Conservation (phyloP, 2,329 filamentous ascomycete species). For the Fusarium luffae region DNA sequence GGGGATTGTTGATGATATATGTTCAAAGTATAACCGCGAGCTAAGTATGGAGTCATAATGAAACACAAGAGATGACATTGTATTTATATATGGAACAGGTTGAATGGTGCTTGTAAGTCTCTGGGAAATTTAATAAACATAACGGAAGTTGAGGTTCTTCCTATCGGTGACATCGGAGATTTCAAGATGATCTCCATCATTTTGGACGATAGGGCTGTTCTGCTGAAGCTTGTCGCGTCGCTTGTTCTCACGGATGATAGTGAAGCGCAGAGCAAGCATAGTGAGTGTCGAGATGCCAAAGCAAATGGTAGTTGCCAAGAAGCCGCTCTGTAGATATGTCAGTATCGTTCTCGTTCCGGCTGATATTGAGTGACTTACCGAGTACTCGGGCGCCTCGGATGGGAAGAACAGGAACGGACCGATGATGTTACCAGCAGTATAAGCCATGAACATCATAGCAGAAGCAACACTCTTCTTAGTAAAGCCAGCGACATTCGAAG, state of each 20-base stretch:
- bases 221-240: constrained; percentile 31
- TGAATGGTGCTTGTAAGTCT: accelerated
- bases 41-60: background rate
- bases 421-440: constrained; percentile 36
- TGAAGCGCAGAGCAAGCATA: constrained; percentile 30
- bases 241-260: constrained; percentile 28
- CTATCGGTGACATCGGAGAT: constrained; percentile 38
- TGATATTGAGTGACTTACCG: constrained; percentile 7
- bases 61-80: background rate
- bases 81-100: background rate
- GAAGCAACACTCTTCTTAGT: constrained; percentile 41
- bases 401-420: constrained; percentile 41
- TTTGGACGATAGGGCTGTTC: accelerated
- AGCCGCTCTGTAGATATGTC: constrained; percentile 24
- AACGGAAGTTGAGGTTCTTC: constrained; percentile 34
- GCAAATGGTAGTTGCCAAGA: constrained; percentile 37
- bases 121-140: constrained; percentile 24
- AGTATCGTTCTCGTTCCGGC: no score
- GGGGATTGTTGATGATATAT: constrained; percentile 25
- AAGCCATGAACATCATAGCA: constrained; percentile 42
- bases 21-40: constrained; percentile 7
- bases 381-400: constrained; percentile 30
- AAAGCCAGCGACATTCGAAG: constrained; percentile 40
- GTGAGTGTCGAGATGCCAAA: constrained; percentile 31
- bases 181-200: constrained; percentile 4